These are phyloP conservation scores for Trichoderma breve DNA, from an alignment of 2,329 filamentous ascomycete genomes.

Conservation along the genomic window DNA sequence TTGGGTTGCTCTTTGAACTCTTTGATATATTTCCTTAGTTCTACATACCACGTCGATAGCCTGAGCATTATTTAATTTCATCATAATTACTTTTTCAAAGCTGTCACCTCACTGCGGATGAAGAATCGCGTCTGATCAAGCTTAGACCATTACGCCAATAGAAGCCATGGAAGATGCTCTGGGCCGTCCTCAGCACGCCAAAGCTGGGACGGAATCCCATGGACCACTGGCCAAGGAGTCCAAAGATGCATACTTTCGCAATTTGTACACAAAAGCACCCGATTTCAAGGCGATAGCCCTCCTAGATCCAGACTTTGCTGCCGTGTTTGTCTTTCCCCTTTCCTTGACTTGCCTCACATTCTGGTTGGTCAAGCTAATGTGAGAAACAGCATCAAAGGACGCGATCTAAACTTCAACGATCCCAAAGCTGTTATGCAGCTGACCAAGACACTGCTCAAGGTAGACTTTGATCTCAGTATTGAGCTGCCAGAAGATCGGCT, in stretches of 20 bases:
- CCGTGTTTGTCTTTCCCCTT: conserved; percentile 37
- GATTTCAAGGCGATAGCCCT: conserved; percentile 45
- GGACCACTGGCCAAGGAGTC: not conserved
- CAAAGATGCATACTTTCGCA: conserved; percentile 35
- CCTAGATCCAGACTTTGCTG: conserved; percentile 42
- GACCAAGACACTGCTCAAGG: conserved; percentile 72
- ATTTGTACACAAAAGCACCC: conserved; percentile 41
- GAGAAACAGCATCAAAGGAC: conserved; percentile 29
- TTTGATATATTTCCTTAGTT: not conserved
- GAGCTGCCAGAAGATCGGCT: conserved; percentile 74
- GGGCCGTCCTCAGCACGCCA: not conserved
- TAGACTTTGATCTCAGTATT: conserved; percentile 71
- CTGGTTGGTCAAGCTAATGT: not conserved
- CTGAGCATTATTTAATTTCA: not conserved
- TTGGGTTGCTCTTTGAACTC: not conserved
- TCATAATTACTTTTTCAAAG: not conserved
- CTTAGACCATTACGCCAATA: not conserved
- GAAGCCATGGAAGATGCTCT: not conserved
- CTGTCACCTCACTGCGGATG: not conserved
- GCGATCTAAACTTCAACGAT: conserved; percentile 76
- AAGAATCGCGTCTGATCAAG: not conserved
- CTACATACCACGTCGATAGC: not conserved
- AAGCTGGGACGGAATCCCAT: not conserved
- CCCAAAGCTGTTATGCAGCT: conserved; percentile 74
- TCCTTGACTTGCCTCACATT: conserved; percentile 10